Evolutionary conservation across 345 rosid genomes (phyloP).

Genomic region (Draba incana): DNA sequence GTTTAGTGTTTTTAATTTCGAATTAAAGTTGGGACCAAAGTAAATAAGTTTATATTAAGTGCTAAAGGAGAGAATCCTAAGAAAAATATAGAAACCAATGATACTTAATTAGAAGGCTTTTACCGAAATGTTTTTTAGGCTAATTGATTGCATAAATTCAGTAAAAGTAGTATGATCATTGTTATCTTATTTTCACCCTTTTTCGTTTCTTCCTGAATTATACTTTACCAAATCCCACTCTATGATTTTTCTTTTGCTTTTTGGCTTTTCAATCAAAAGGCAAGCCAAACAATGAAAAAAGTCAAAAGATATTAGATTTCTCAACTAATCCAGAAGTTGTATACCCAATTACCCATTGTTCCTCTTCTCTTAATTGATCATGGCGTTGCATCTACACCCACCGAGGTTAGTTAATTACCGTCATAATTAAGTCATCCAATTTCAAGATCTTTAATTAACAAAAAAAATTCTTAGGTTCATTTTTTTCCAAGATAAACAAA

Average conservation of each 20-base stretch:
- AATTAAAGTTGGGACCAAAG: slow-evolving; percentile 18
- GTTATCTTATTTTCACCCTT: neutral
- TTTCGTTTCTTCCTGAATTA: slow-evolving; percentile 31
- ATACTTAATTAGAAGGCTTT: slow-evolving; percentile 25
- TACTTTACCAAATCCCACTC: slow-evolving; percentile 45
- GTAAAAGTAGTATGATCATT: slow-evolving; percentile 40
- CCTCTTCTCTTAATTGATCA: slow-evolving; percentile 18
- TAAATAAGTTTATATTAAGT: slow-evolving; percentile 10
- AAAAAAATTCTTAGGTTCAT: too few species aligned
- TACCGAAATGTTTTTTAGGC: slow-evolving; percentile 25
- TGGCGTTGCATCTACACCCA: slow-evolving; percentile 33
- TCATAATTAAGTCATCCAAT: slow-evolving; percentile 24
- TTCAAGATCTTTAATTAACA: neutral
- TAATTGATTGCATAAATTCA: slow-evolving; percentile 34
- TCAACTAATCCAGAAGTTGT: slow-evolving; percentile 41
- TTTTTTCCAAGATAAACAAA: too few species aligned
- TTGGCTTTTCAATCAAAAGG: slow-evolving; percentile 45
- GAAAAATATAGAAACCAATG: slow-evolving; percentile 25
- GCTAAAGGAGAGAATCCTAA: slow-evolving; percentile 37
- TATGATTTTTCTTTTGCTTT: slow-evolving; percentile 37
- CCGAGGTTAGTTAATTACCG: slow-evolving; percentile 26
- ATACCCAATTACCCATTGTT: neutral
- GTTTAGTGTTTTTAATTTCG: slow-evolving; percentile 1
- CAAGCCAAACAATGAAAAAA: slow-evolving; percentile 31
- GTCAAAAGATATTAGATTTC: slow-evolving; percentile 42